A percentile compares a stretch with the other conserved stretches of the same genome.
phyloP scores from a whole-genome alignment of 2,329 filamentous ascomycete species.

The Hymenoscyphus occultus region DNA sequence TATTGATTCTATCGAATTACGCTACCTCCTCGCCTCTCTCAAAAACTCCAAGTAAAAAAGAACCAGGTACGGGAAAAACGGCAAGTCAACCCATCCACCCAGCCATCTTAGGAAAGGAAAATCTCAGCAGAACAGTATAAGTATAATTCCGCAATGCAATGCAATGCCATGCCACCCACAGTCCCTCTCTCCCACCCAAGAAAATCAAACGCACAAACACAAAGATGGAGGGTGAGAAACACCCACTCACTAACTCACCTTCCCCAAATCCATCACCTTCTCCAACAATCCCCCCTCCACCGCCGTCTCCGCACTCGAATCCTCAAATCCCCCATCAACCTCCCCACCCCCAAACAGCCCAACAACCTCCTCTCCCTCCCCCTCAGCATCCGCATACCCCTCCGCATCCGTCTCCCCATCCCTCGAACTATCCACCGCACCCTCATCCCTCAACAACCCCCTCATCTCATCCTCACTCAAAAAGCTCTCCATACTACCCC shows the following conservation, averaged over 20 bases:
- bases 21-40: too few relatives aligned
- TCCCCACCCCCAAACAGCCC: slow-evolving; percentile 11
- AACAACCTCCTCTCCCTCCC: slow-evolving; percentile 16
- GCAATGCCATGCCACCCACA: too few relatives aligned
- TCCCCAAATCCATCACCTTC: not conserved
- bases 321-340: not conserved
- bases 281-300: slow-evolving; percentile 2
- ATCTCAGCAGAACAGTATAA: not conserved
- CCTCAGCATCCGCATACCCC: slow-evolving; percentile 25
- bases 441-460: slow-evolving; percentile 42
- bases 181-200: too few relatives aligned
- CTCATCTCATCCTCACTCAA: slow-evolving; percentile 59
- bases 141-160: not conserved
- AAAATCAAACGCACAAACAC: too few relatives aligned
- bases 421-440: slow-evolving; percentile 32
- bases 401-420: slow-evolving; percentile 28
- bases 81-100: too few relatives aligned
- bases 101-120: too few relatives aligned
- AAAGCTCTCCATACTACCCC: slow-evolving; percentile 57
- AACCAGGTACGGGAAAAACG: too few relatives aligned
- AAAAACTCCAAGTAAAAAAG: too few relatives aligned
- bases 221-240: too few relatives aligned
- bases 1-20: too few relatives aligned
- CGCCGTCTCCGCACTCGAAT: slow-evolving; percentile 3
- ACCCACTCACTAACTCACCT: not conserved